Evolutionary conservation across 345 rosid genomes (phyloP).

Genomic region (Murraya koenigii): DNA sequence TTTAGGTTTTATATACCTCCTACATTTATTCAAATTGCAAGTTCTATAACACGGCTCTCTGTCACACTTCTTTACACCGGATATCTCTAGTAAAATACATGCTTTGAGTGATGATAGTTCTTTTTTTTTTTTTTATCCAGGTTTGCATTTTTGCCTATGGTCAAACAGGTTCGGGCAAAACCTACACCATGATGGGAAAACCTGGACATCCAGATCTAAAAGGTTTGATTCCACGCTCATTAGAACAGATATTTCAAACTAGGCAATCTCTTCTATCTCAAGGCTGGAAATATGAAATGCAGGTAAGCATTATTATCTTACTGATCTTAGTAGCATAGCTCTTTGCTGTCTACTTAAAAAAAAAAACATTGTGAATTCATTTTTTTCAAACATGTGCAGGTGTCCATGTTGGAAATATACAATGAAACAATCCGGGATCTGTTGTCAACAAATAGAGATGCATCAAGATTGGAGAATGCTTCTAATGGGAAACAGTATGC

Average conservation of each 20-base stretch:
- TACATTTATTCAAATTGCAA: neutral
- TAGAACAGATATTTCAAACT: conserved; percentile 92
- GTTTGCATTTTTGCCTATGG: conserved; percentile 99
- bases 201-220: conserved; percentile 66
- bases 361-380: neutral
- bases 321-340: neutral
- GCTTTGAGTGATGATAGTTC: neutral
- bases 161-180: conserved; percentile 97
- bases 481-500: conserved; percentile 53
- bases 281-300: conserved; percentile 98
- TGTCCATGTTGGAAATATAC: conserved; percentile 96
- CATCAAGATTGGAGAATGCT: conserved; percentile 50
- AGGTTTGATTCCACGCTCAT: conserved; percentile 83
- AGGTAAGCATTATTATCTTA: conserved; percentile 38
- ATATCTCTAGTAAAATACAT: neutral
- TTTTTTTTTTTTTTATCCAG: conserved; percentile 40
- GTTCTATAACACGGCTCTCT: neutral
- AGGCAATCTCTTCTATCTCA: conserved; percentile 79
- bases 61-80: neutral
- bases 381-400: conserved; percentile 43
- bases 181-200: conserved; percentile 97
- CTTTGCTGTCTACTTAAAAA: neutral
- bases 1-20: neutral
- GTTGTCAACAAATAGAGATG: conserved; percentile 63
- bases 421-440: conserved; percentile 90